phyloP scores from a whole-genome alignment of 2,329 filamentous ascomycete genomes.

The Fusarium torreyae region DNA sequence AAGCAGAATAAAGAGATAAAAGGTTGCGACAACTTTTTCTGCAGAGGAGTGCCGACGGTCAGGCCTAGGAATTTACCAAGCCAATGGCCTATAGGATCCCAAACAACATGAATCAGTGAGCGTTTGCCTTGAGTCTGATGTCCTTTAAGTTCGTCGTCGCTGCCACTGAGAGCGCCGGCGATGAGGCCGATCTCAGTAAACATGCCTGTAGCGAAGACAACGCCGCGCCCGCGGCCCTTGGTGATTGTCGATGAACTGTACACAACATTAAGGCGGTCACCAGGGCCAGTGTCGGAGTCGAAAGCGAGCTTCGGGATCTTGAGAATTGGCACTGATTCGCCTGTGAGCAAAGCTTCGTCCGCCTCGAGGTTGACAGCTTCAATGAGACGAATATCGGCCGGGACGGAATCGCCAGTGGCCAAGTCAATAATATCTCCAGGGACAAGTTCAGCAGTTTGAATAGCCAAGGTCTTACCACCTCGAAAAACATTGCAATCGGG shows the following conservation, averaged over 20 bases:
- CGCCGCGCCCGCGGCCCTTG: constrained; percentile 70
- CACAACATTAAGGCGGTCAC: constrained; percentile 71
- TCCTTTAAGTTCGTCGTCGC: constrained; percentile 26
- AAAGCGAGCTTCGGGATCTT: constrained; percentile 63
- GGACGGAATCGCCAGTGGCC: constrained; percentile 69
- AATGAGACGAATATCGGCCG: constrained; percentile 68
- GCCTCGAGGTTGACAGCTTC: constrained; percentile 74
- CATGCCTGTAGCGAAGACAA: constrained; percentile 73
- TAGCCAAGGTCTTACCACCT: constrained; percentile 53
- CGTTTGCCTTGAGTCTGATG: constrained; percentile 2
- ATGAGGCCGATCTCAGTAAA: constrained; percentile 72
- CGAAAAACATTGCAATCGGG: constrained; percentile 59
- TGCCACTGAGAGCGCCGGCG: constrained; percentile 60
- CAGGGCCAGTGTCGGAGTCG: constrained; percentile 54
- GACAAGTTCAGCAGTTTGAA: constrained; percentile 60
- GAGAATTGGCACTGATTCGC: constrained; percentile 70
- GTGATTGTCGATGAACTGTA: constrained; percentile 72
- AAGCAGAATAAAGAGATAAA: constrained; percentile 67
- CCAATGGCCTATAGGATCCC: constrained; percentile 25
- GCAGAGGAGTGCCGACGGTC: constrained; percentile 75
- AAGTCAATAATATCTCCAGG: constrained; percentile 68
- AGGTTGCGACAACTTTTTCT: constrained; percentile 77
- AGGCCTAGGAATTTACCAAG: constrained; percentile 61
- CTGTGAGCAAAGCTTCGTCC: constrained; percentile 74
- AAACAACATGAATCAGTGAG: not conserved